Evolutionary conservation across 345 rosid species (phyloP), one percentile per base, ranked within the genome.

Genomic region (Clausena lansium): DNA sequence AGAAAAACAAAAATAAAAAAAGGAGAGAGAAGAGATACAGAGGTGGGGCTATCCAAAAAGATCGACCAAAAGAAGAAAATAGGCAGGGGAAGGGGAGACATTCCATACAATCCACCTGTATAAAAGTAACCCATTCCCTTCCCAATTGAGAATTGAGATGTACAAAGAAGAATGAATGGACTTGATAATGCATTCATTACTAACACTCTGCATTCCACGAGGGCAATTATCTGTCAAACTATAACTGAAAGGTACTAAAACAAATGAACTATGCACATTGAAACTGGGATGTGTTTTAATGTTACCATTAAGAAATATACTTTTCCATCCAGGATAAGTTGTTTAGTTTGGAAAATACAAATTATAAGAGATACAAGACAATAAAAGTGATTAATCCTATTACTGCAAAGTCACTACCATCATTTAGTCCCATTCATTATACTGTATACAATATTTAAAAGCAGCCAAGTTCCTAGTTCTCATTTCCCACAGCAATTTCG

Each of bases 151-250:
- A 62, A 28, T 13, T 30, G 38, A 62, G 67, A 5, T 28, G 20
- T 14, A 62, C 30, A 60, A 30, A 62, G 22, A 30, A 62, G 7
- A 13, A 14, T 28, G 36, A 62, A 62, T n/a, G 6, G 4, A 0
- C 36, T 11, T 77, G 52, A 76, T 63, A 74, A 76, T 19, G 25
- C 32, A 47, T 24, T 74, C 13, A 27, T 67, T 77, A 79, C 55
- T 25, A 35, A n/a, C 36, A n/a, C 24, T 9, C 19, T 19, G 24
- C 22, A 50, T 32, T 69, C 27, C 50, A 24, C 33, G 24, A 62
- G n/a, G 55, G 68, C 52, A 74, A 45, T 24, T 52, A 35, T 13
- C 41, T 28, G 19, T 30, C 50, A 45, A 45, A 57, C 28, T 33
- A 24, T 30, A 67, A 75, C 27, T 30, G 39, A 47, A 28, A 30